Base-by-base conservation (phyloP, 2,329 filamentous ascomycete species). In the Exserohilum rostratum region DNA sequence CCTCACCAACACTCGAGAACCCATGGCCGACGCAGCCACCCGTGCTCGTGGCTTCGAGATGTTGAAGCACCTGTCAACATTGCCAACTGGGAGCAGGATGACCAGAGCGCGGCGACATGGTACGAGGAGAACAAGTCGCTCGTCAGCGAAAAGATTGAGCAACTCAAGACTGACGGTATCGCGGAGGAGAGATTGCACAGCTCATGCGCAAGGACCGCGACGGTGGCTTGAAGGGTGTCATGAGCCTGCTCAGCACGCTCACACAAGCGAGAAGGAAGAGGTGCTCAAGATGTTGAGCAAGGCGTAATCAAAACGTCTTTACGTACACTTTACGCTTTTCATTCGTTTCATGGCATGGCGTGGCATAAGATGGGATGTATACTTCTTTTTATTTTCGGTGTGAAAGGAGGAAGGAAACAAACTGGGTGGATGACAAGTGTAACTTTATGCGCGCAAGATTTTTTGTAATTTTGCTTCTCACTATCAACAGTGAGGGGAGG, bases 111-210 rank as follows among this genome's bases (percentile, higher is more conserved):
- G 25, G 91, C 93, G 3, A 84, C 88, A 67, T 99, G 95, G 95
- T 98, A 97, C 74, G 95, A 99, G 82, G 88, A 93, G 79, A 95
- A 98, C 80, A 84, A 91, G 72, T 91, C 93, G 82, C 79, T 81
- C 35, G 87, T 99, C 46, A 84, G 89, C 60, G 85, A 89, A 60
- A 96, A 95, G 85, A 86, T 98, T 25, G 92, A 97, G 75, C 79
- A 82, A 11, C 82, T 98, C 70, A 95, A 91, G 84, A 83, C 85
- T 5, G 90, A 96, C 57, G 84, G 86, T 37, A 83, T 90, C 25
- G 85, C 87, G 5, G 81, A 82, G 52, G 87, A 91, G 87, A 91
- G 67, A 85, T 91, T 65, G 88, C 91, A 6, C 84, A 87, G 46
- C 70, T 91, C 56, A 78, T 90, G 71, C 81, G 86, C 64, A 82